Base-by-base conservation (phyloP, 768 basidiomycete species). In the Tylopilus vinaceipallidus region DNA sequence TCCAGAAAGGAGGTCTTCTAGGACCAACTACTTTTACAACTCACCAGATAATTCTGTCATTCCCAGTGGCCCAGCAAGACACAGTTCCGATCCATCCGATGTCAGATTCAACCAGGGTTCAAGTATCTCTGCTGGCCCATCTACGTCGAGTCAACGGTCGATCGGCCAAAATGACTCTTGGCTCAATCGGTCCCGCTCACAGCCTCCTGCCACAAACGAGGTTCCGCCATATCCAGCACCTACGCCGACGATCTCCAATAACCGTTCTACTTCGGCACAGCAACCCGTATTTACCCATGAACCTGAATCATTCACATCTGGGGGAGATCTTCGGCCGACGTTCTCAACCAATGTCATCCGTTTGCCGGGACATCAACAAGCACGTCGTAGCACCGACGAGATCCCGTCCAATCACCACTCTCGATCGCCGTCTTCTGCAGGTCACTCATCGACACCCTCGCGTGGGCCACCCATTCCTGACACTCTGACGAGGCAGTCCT, bases 321-420 rank as follows among this genome's bases (percentile, higher is more conserved):
- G 70, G 48, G 69, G 62, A 17, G 77, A 81, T 13, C 77, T 88
- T 16, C 78, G 81, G 37, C 73, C 84, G 1, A 88, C 88, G 1
- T 90, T 88, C 57, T 83, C 83, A 2, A 59, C 79, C n/a, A 79
- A 71, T 47, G 83, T 87, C 62, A 72, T 88, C 27, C 83, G 87
- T 41, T 86, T 81, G 3, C 87, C 87, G 2, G 73, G 75, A 6
- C 77, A 88, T 51, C 62, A 63, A 17, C 52, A 50, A 4, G 4
- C 43, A 1, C 67, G 65, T 32, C 63, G 62, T 13, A 62, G 63
- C 22, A 55, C 43, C 3, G 67, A 71, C 19, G 67, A 67, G 6
- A 17, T 36, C 12, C 47, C 47, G 10, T 33, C 62, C 5, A 42
- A 32, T 24, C 19, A 62, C 32, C 54, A 49, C 12, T 55, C 64